phyloP scores from a whole-genome alignment of 805 yeast genomes.

The Suhomyces pyralidae region DNA sequence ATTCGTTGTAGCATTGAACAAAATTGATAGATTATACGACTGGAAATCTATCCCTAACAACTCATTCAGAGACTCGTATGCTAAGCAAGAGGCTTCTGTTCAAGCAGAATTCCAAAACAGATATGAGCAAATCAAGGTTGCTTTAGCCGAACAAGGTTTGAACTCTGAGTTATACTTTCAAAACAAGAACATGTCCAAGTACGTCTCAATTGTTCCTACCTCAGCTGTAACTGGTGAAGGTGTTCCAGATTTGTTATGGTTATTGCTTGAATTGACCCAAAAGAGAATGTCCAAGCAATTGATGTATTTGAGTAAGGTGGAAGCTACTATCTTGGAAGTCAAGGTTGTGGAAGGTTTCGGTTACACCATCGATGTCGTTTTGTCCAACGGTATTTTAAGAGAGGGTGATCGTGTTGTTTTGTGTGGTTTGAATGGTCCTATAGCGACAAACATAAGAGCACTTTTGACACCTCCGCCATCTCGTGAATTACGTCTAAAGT shows the following conservation, averaged over 20 bases:
- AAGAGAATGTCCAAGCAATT: constrained; percentile 98
- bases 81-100: constrained; percentile 77
- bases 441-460: constrained; percentile 94
- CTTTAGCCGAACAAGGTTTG: constrained; percentile 96
- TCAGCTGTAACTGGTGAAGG: constrained; percentile 99
- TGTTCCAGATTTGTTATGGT: constrained; percentile 97
- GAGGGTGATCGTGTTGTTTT: constrained; percentile 95
- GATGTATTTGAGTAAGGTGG: constrained; percentile 90
- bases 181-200: constrained; percentile 89
- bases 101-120: constrained; percentile 91
- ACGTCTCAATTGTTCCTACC: constrained; percentile 95
- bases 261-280: constrained; percentile 91
- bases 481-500: constrained; percentile 91
- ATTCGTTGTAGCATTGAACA: constrained; percentile 93
- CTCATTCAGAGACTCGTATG: constrained; percentile 91
- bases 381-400: constrained; percentile 91
- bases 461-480: constrained; percentile 96
- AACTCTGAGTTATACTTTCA: constrained; percentile 95
- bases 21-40: constrained; percentile 94
- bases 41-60: constrained; percentile 91
- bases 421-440: constrained; percentile 98
- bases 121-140: constrained; percentile 78
- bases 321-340: constrained; percentile 95
- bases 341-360: constrained; percentile 98
- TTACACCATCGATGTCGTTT: constrained; percentile 95